These are phyloP conservation scores for Penicillium expansum DNA, from an alignment of 2,329 filamentous ascomycete genomes.

Conservation along the genomic window DNA sequence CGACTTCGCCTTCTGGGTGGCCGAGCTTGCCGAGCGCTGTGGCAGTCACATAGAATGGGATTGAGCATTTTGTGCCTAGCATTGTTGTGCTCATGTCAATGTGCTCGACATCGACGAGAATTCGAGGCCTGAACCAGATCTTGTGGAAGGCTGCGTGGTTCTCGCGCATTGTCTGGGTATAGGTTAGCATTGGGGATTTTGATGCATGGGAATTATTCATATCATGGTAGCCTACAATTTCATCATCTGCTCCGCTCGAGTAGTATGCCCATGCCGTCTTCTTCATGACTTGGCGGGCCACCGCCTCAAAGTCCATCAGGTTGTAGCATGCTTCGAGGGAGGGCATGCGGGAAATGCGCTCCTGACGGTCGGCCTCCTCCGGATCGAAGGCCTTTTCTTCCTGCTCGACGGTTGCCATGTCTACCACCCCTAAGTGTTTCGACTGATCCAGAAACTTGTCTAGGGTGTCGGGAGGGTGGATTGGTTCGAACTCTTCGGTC, in stretches of 20 bases:
- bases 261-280: slow-evolving; percentile 98
- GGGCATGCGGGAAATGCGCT: slow-evolving; percentile 73
- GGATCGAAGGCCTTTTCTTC: slow-evolving; percentile 66
- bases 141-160: slow-evolving; percentile 96
- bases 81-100: slow-evolving; percentile 88
- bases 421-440: slow-evolving; percentile 85
- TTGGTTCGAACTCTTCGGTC: slow-evolving; percentile 86
- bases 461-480: slow-evolving; percentile 84
- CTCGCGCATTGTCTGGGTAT: slow-evolving; percentile 75
- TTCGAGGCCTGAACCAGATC: slow-evolving; percentile 89
- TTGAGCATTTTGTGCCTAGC: slow-evolving; percentile 79
- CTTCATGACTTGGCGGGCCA: slow-evolving; percentile 89
- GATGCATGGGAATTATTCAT: slow-evolving; percentile 11
- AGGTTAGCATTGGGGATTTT: neutral
- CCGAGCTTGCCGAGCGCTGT: slow-evolving; percentile 95
- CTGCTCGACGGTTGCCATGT: slow-evolving; percentile 74
- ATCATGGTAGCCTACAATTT: slow-evolving; percentile 60
- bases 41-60: slow-evolving; percentile 95
- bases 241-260: slow-evolving; percentile 85
- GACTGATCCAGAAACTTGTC: slow-evolving; percentile 75
- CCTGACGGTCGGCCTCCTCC: slow-evolving; percentile 70
- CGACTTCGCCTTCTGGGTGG: slow-evolving; percentile 87
- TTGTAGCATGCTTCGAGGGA: slow-evolving; percentile 87
- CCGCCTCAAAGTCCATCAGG: slow-evolving; percentile 90
- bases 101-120: slow-evolving; percentile 85